Conservation (phyloP, 331 rosid genomes). For the Saraca asoca region DNA sequence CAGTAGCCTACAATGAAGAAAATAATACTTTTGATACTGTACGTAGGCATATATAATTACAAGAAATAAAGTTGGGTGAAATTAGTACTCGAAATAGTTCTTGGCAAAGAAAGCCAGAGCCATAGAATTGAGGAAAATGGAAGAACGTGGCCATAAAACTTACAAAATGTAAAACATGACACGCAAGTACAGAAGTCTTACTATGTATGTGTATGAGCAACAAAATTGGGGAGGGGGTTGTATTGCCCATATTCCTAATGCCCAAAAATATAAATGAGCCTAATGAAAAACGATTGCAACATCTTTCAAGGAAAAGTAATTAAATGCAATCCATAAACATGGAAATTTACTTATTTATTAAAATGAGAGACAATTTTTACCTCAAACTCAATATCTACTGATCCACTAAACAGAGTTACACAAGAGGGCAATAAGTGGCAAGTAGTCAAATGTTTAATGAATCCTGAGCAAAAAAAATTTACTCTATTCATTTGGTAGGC, state of each 20-base stretch:
- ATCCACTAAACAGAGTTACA: no score
- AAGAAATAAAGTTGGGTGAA: constrained; percentile 22
- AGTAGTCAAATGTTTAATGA: background rate
- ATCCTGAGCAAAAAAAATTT: background rate
- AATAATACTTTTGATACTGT: constrained; percentile 23
- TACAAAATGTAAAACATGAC: constrained; percentile 18
- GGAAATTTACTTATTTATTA: background rate
- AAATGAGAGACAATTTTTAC: background rate
- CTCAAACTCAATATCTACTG: background rate
- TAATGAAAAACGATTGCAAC: constrained; percentile 4
- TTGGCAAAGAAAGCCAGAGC: constrained; percentile 21
- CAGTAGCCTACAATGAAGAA: constrained; percentile 53
- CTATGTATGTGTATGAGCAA: constrained; percentile 5
- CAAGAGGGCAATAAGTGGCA: background rate
- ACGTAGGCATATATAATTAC: constrained; percentile 32
- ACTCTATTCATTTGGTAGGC: background rate
- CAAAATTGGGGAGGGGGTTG: constrained; percentile 4
- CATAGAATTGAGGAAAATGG: constrained; percentile 1
- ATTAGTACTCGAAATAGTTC: constrained; percentile 16
- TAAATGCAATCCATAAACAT: background rate
- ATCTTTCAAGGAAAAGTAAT: background rate
- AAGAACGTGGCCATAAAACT: background rate
- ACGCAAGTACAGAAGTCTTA: constrained; percentile 14
- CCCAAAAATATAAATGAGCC: no score
- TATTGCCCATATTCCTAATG: no score